Evolutionary conservation across 306 rosid species (phyloP).

Genomic region (Hippophae gyantsensis): DNA sequence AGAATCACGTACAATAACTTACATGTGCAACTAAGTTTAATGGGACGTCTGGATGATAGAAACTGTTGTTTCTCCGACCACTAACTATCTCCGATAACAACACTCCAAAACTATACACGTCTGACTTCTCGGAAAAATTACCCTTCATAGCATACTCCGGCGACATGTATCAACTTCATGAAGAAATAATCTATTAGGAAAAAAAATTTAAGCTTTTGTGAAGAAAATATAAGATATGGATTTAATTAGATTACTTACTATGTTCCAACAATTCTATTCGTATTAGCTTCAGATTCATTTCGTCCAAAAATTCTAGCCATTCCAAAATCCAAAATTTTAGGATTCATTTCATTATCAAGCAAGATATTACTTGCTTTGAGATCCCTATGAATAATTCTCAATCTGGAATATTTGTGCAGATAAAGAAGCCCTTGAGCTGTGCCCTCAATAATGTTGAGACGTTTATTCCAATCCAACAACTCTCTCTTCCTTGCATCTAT

Average conservation of each 20-base stretch:
- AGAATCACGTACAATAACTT: background rate
- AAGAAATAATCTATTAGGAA: background rate
- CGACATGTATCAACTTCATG: slow-evolving; percentile 1
- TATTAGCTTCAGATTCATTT: slow-evolving; percentile 11
- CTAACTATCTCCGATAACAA: background rate
- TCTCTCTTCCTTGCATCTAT: slow-evolving; percentile 1
- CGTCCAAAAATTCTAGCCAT: slow-evolving; percentile 17
- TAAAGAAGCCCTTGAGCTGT: slow-evolving; percentile 14
- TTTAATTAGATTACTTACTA: background rate
- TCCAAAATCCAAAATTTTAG: slow-evolving; percentile 21
- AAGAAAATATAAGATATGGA: too few relatives aligned
- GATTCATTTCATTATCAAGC: slow-evolving; percentile 10
- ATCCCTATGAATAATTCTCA: slow-evolving; percentile 13
- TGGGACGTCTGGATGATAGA: background rate
- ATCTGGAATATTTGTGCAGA: slow-evolving; percentile 3
- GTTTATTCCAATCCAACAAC: slow-evolving; percentile 9
- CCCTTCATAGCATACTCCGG: slow-evolving; percentile 1
- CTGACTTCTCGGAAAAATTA: slow-evolving; percentile 5
- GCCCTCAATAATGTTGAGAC: background rate
- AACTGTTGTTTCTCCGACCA: background rate
- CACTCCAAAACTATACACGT: slow-evolving; percentile 11
- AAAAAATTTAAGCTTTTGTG: background rate
- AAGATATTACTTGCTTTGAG: background rate
- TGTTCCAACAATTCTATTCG: background rate
- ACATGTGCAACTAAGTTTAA: background rate